These are phyloP conservation scores for Pichia scutulata DNA, from an alignment of 805 yeast species.

Conservation along the genomic window DNA sequence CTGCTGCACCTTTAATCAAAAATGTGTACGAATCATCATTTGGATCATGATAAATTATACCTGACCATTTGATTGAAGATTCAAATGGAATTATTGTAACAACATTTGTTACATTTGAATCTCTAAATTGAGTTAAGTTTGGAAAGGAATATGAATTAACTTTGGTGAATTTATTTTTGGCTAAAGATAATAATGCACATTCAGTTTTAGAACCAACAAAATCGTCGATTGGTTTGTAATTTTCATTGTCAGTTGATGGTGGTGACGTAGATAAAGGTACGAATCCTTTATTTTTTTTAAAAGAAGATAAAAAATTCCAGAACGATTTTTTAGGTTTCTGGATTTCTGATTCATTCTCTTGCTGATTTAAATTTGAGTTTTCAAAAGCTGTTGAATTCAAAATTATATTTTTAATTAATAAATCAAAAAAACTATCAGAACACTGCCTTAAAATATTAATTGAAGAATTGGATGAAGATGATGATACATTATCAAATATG, in stretches of 20 bases:
- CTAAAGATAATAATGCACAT: slow-evolving; percentile 71
- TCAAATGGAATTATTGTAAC: slow-evolving; percentile 85
- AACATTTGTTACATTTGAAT: slow-evolving; percentile 33
- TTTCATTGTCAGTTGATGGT: background rate
- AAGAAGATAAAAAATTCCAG: background rate
- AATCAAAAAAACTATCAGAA: slow-evolving; percentile 15
- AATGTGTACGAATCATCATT: slow-evolving; percentile 46
- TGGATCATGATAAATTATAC: slow-evolving; percentile 47
- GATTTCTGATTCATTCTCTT: slow-evolving; percentile 8
- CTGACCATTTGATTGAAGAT: slow-evolving; percentile 89
- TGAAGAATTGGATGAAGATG: background rate
- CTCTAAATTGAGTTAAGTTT: slow-evolving; percentile 36
- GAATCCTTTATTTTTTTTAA: background rate
- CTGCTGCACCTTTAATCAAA: slow-evolving; percentile 91
- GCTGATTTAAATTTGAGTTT: slow-evolving; percentile 28
- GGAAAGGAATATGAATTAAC: slow-evolving; percentile 25
- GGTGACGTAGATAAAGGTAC: slow-evolving; percentile 5
- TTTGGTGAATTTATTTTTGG: slow-evolving; percentile 47
- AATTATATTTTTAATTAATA: slow-evolving; percentile 49
- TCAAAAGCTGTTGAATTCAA: slow-evolving; percentile 90
- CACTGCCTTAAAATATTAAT: slow-evolving; percentile 1
- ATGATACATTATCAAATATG: slow-evolving; percentile 40
- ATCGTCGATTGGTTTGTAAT: background rate
- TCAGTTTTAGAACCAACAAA: slow-evolving; percentile 93
- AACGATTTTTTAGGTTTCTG: background rate